A percentile compares a stretch with the other conserved stretches of the same genome.
Conservation (phyloP, 2,329 filamentous ascomycete genomes). For the Aspergillus ochraceoroseus region DNA sequence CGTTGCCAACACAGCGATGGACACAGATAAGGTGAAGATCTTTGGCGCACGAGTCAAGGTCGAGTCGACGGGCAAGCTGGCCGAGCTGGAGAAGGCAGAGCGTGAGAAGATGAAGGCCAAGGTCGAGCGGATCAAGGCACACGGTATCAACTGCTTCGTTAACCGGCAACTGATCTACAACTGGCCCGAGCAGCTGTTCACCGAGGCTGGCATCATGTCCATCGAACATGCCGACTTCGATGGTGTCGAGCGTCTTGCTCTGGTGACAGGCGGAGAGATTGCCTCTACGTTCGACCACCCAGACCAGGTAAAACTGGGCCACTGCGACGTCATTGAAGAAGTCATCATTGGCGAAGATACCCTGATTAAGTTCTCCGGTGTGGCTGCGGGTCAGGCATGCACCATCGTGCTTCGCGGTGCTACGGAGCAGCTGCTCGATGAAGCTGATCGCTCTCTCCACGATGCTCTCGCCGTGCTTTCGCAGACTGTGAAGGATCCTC, state of each 20-base stretch:
- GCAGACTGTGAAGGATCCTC: conserved; percentile 90
- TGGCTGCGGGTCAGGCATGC: conserved; percentile 88
- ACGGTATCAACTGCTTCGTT: conserved; percentile 99
- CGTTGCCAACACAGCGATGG: conserved; percentile 97
- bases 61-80: conserved; percentile 89
- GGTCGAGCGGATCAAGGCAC: conserved; percentile 97
- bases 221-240: conserved; percentile 99
- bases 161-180: conserved; percentile 99
- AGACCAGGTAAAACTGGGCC: conserved; percentile 90
- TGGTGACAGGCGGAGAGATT: conserved; percentile 96
- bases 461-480: conserved; percentile 94
- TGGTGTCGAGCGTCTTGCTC: conserved; percentile 86
- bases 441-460: conserved; percentile 92
- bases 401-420: conserved; percentile 95
- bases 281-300: conserved; percentile 97
- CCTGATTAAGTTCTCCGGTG: conserved; percentile 93
- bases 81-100: conserved; percentile 97
- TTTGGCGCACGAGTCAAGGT: conserved; percentile 97
- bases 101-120: conserved; percentile 99
- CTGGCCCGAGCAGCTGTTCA: conserved; percentile 98
- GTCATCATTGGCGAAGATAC: conserved; percentile 98
- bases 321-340: conserved; percentile 94
- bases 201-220: conserved; percentile 93
- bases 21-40: conserved; percentile 99
- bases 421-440: conserved; percentile 93